These are phyloP conservation scores for Cyberlindnera veronae DNA, from an alignment of 805 yeast species.

Conservation along the genomic window DNA sequence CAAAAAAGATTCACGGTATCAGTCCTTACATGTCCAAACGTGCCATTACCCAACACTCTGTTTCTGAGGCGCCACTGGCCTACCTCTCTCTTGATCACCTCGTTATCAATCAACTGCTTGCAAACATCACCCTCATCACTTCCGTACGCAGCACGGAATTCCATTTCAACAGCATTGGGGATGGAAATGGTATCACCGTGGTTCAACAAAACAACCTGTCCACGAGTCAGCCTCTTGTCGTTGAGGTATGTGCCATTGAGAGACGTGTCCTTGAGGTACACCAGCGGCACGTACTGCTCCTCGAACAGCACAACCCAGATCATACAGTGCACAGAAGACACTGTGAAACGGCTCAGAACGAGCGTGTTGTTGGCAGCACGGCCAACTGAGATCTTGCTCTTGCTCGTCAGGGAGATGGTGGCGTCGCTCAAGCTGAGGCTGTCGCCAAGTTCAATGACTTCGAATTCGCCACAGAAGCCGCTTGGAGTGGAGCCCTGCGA, in stretches of 20 bases:
- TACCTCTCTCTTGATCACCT: constrained; percentile 24
- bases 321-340: constrained; percentile 46
- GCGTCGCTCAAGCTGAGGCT: constrained; percentile 1
- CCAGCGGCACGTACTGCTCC: constrained; percentile 40
- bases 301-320: constrained; percentile 52
- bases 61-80: constrained; percentile 41
- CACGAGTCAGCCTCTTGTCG: constrained; percentile 30
- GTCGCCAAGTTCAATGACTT: constrained; percentile 4
- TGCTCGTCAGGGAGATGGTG: constrained; percentile 22
- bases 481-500: neutral
- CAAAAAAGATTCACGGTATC: constrained; percentile 3
- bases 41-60: constrained; percentile 48
- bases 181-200: constrained; percentile 40
- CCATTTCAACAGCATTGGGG: constrained; percentile 28
- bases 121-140: constrained; percentile 14
- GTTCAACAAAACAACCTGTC: constrained; percentile 32
- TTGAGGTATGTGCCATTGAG: constrained; percentile 50
- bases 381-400: constrained; percentile 42
- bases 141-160: constrained; percentile 21
- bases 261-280: constrained; percentile 49
- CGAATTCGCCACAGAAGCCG: constrained; percentile 15
- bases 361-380: constrained; percentile 35
- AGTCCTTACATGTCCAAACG: constrained; percentile 50
- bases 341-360: constrained; percentile 33
- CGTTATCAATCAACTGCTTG: constrained; percentile 17